These are phyloP conservation scores for Candida pseudocylindracea DNA, from an alignment of 1,139 yeast species.

Conservation along the genomic window DNA sequence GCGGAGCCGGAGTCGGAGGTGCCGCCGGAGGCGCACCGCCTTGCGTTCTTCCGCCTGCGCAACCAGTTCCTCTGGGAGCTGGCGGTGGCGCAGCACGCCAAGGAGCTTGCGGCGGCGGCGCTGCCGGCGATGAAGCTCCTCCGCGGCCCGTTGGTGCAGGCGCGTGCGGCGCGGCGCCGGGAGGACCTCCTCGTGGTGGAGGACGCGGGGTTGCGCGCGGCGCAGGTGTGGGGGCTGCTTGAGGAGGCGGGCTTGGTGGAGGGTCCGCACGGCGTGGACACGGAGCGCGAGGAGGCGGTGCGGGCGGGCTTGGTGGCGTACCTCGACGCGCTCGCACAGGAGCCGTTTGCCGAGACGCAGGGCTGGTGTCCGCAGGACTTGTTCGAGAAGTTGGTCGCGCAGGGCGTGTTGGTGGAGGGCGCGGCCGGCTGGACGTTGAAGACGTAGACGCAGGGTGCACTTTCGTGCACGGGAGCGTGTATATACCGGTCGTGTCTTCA, in stretches of 20 bases:
- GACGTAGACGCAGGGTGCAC: too few relatives aligned
- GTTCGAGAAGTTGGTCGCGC: constrained; percentile 47
- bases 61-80: constrained; percentile 80
- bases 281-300: constrained; percentile 32
- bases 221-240: constrained; percentile 55
- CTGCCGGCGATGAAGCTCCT: constrained; percentile 55
- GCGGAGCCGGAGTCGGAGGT: constrained; percentile 30
- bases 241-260: constrained; percentile 36
- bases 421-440: too few relatives aligned
- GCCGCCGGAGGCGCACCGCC: constrained; percentile 45
- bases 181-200: constrained; percentile 46
- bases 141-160: constrained; percentile 43
- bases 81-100: constrained; percentile 39
- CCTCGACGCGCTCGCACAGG: constrained; percentile 40
- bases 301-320: constrained; percentile 37
- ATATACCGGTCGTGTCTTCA: too few relatives aligned
- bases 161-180: constrained; percentile 36
- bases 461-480: too few relatives aligned
- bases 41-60: constrained; percentile 78
- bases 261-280: constrained; percentile 17
- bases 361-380: constrained; percentile 94
- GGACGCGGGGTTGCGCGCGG: constrained; percentile 48
- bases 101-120: constrained; percentile 53
- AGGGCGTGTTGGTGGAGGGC: constrained; percentile 31
- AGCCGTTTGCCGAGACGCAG: constrained; percentile 77